Conservation (phyloP, 805 yeast genomes). For the Candida berthetii region DNA sequence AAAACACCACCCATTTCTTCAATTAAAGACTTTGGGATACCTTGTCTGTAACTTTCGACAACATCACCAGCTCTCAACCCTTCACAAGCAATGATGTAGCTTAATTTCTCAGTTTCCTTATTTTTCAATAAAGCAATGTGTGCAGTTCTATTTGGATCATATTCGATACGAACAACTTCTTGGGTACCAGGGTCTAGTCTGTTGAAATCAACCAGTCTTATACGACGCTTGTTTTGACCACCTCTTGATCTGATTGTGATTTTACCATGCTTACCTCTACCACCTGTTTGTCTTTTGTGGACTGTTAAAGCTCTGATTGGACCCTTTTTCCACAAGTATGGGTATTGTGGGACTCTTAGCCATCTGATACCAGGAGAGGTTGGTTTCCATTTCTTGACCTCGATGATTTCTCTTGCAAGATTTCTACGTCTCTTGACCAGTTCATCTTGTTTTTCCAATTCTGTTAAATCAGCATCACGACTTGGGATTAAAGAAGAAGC, state of each 20-base stretch:
- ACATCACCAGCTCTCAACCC: constrained; percentile 91
- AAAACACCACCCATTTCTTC: constrained; percentile 85
- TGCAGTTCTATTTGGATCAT: constrained; percentile 91
- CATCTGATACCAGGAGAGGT: constrained; percentile 85
- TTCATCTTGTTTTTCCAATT: constrained; percentile 74
- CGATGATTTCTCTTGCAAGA: constrained; percentile 62
- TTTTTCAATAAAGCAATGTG: constrained; percentile 86
- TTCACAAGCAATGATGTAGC: constrained; percentile 86
- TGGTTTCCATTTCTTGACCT: constrained; percentile 71
- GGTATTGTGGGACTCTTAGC: constrained; percentile 83
- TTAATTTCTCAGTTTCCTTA: constrained; percentile 48
- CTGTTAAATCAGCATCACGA: constrained; percentile 49
- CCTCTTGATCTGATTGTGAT: constrained; percentile 94
- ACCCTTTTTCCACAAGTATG: constrained; percentile 79
- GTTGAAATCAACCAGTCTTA: constrained; percentile 73
- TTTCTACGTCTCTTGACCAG: constrained; percentile 66
- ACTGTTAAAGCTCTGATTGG: constrained; percentile 74
- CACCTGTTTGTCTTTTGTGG: constrained; percentile 68
- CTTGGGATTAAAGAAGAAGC: constrained; percentile 23
- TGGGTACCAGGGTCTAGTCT: constrained; percentile 68
- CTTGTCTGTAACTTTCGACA: constrained; percentile 85
- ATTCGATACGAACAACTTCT: constrained; percentile 81
- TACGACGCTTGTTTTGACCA: constrained; percentile 91
- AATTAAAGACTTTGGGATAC: constrained; percentile 71
- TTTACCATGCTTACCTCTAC: constrained; percentile 84